phyloP scores from a whole-genome alignment of 2,329 filamentous ascomycete species.

The Tolypocladium inflatum region DNA sequence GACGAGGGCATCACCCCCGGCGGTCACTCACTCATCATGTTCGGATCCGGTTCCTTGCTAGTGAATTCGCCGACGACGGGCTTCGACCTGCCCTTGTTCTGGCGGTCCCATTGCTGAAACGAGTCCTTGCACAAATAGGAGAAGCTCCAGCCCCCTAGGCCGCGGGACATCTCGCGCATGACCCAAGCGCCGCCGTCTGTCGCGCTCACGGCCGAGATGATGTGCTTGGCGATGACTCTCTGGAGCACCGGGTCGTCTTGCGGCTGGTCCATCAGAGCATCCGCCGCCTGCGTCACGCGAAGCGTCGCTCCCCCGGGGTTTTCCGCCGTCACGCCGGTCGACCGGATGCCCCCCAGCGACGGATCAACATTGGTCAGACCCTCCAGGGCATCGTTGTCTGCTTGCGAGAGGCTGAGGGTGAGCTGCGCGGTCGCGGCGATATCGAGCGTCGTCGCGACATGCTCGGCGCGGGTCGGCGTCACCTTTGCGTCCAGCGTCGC shows the following conservation, averaged over 20 bases:
- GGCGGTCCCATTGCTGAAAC: conserved; percentile 38
- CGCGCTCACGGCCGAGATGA: conserved; percentile 31
- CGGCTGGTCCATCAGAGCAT: conserved; percentile 39
- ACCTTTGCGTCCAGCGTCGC: conserved; percentile 30
- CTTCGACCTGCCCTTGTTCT: conserved; percentile 31
- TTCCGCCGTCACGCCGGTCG: conserved; percentile 6
- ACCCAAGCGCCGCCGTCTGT: conserved; percentile 41
- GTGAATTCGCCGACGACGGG: conserved; percentile 39
- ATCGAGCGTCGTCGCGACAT: conserved; percentile 36
- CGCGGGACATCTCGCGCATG: conserved; percentile 32
- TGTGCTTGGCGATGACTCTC: conserved; percentile 37
- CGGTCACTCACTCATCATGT: conserved; percentile 30
- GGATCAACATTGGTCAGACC: conserved; percentile 23
- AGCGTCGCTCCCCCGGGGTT: conserved; percentile 13
- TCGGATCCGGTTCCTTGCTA: conserved; percentile 33
- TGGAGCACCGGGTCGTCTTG: conserved; percentile 38
- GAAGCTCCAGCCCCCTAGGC: conserved; percentile 41
- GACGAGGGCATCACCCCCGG: not conserved
- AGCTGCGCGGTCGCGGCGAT: conserved; percentile 35
- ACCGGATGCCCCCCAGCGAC: conserved; percentile 17
- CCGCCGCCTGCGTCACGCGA: conserved; percentile 32
- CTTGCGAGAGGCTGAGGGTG: conserved; percentile 25
- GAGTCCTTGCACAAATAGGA: conserved; percentile 45
- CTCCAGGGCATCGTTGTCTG: conserved; percentile 25
- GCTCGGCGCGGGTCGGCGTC: conserved; percentile 38